phyloP scores from a whole-genome alignment of 345 rosid species.

The Psidium guajava region DNA sequence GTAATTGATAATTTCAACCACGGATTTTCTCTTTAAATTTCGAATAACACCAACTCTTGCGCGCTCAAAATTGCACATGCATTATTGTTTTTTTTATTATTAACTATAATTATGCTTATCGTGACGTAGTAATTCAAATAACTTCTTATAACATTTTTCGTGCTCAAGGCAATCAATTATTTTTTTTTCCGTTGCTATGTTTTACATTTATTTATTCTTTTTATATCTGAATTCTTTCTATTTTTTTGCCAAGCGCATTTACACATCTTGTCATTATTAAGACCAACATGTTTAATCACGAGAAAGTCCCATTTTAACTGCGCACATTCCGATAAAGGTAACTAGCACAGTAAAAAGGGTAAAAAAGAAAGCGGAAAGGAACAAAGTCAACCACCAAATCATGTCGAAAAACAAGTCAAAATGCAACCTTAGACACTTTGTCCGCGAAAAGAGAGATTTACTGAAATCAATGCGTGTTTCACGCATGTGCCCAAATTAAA shows the following conservation, averaged over 20 bases:
- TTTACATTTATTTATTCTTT: neutral
- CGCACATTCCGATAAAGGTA: neutral
- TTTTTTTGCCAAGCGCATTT: neutral
- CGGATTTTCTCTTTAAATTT: neutral
- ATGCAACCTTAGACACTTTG: neutral
- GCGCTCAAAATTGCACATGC: neutral
- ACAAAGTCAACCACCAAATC: neutral
- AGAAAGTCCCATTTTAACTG: neutral
- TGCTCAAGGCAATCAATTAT: fast-evolving
- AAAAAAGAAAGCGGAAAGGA: too few relatives aligned
- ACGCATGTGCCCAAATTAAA: neutral
- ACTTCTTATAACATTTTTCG: neutral
- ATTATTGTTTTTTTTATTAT: neutral
- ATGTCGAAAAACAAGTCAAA: neutral
- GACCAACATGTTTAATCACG: neutral
- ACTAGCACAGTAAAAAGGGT: neutral
- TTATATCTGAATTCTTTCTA: neutral
- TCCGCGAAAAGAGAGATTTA: neutral
- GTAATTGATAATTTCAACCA: neutral
- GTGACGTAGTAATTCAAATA: neutral
- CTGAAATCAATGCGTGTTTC: neutral
- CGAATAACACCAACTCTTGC: fast-evolving
- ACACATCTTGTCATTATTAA: neutral
- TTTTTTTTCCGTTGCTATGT: neutral
- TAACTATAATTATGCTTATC: neutral